Conservation (phyloP, 768 basidiomycete species). For the Clavulina sp. region DNA sequence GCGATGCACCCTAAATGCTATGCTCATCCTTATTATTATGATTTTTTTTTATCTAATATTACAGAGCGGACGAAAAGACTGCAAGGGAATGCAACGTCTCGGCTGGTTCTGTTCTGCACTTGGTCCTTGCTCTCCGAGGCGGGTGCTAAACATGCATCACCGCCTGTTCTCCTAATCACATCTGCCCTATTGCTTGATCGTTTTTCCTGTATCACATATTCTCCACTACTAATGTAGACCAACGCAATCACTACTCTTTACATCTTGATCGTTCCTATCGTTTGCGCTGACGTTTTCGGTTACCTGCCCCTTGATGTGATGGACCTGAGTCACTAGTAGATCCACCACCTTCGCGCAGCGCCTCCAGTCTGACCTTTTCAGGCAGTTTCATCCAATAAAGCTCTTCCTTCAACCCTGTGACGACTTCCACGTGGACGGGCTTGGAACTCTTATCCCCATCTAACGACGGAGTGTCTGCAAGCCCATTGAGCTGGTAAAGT, state of each 20-base stretch:
- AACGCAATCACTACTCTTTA: no score
- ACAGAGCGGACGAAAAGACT: conserved; percentile 81
- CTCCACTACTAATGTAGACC: no score
- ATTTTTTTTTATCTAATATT: background rate
- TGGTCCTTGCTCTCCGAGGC: conserved; percentile 90
- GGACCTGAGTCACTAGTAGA: no score
- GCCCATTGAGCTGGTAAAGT: conserved; percentile 29
- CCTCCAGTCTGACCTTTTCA: conserved; percentile 45
- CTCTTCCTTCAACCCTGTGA: conserved; percentile 44
- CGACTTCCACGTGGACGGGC: conserved; percentile 33
- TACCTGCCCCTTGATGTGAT: no score
- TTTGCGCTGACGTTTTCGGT: no score
- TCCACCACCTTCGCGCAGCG: no score
- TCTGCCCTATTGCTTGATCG: no score
- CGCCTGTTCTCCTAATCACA: no score
- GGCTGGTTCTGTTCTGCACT: conserved; percentile 77
- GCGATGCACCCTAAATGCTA: background rate
- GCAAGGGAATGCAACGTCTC: conserved; percentile 68
- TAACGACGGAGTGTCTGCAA: conserved; percentile 28
- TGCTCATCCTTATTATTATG: background rate
- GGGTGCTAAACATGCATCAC: conserved; percentile 44
- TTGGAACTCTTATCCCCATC: conserved; percentile 8
- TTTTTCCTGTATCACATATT: no score
- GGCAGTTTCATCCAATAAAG: conserved; percentile 72
- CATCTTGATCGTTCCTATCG: no score